These are phyloP conservation scores for Aspergillus fructus DNA, from an alignment of 2,329 filamentous ascomycete species.

Conservation along the genomic window DNA sequence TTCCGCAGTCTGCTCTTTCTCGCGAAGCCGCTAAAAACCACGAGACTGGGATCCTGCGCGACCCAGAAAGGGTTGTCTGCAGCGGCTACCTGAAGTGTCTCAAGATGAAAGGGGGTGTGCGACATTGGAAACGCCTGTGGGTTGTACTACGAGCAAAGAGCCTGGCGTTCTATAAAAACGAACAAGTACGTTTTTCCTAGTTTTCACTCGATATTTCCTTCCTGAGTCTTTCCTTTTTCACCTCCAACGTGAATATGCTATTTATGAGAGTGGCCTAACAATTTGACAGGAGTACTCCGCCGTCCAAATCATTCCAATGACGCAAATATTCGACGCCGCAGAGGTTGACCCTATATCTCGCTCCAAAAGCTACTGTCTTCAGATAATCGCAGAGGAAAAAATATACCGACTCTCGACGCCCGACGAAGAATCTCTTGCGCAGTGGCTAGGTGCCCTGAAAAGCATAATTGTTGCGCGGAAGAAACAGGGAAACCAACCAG, in stretches of 20 bases:
- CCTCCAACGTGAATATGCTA: neutral
- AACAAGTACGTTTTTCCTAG: conserved; percentile 44
- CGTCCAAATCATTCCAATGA: conserved; percentile 75
- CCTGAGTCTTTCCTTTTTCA: neutral
- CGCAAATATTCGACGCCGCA: conserved; percentile 80
- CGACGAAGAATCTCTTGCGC: conserved; percentile 78
- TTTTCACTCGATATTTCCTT: neutral
- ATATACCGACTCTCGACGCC: conserved; percentile 73
- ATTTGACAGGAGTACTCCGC: conserved; percentile 73
- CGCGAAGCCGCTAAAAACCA: conserved; percentile 66
- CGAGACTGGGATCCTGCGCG: conserved; percentile 54
- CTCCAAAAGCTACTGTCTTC: conserved; percentile 82
- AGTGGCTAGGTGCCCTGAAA: conserved; percentile 88
- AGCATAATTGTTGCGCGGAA: conserved; percentile 53
- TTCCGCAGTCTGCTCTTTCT: conserved; percentile 32
- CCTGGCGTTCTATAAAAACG: conserved; percentile 88
- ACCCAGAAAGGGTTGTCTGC: conserved; percentile 87
- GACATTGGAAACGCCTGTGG: conserved; percentile 95
- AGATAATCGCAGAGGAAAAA: conserved; percentile 92
- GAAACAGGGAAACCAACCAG: conserved; percentile 28
- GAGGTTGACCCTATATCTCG: conserved; percentile 86
- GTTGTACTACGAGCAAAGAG: conserved; percentile 82
- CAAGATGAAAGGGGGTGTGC: conserved; percentile 74
- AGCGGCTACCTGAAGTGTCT: conserved; percentile 87
- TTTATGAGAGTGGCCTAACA: conserved; percentile 1